These are phyloP conservation scores for Didymella arachidicola DNA, from an alignment of 2,329 filamentous ascomycete species.

Conservation along the genomic window DNA sequence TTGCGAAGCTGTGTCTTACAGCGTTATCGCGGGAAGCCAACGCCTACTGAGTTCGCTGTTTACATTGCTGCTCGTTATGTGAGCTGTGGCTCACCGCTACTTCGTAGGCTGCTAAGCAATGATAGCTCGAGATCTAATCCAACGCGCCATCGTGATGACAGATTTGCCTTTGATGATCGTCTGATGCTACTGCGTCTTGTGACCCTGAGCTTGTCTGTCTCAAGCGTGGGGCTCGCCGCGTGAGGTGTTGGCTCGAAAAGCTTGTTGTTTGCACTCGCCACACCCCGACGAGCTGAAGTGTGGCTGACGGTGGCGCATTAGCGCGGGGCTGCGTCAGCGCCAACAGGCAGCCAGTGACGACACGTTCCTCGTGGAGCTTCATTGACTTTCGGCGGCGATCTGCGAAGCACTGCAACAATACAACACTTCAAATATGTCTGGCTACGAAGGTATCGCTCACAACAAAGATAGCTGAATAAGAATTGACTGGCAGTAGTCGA, in stretches of 20 bases:
- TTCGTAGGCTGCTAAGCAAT: background rate
- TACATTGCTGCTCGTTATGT: background rate
- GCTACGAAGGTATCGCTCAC: conserved; percentile 54
- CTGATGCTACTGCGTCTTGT: background rate
- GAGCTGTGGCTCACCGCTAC: background rate
- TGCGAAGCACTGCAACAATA: conserved; percentile 4
- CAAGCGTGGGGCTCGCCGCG: conserved; percentile 4
- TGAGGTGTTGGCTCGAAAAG: background rate
- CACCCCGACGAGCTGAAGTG: conserved; percentile 1
- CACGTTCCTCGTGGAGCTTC: conserved; percentile 16
- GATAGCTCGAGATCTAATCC: too few species aligned
- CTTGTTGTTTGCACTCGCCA: background rate
- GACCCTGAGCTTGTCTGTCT: background rate
- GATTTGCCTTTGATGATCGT: background rate
- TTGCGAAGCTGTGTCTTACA: background rate
- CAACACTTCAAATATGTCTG: conserved; percentile 50
- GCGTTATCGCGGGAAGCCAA: background rate
- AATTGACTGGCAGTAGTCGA: conserved; percentile 52
- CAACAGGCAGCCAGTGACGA: conserved; percentile 23
- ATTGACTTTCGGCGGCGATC: conserved; percentile 1
- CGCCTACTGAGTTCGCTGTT: background rate
- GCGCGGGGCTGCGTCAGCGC: background rate
- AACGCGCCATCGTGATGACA: background rate
- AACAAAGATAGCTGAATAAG: conserved; percentile 20
- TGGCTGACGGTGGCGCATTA: conserved; percentile 3